Evolutionary conservation across 1,139 yeast genomes (phyloP), one percentile per base, ranked within the genome.

Genomic region (Spathaspora jeffriesii): DNA sequence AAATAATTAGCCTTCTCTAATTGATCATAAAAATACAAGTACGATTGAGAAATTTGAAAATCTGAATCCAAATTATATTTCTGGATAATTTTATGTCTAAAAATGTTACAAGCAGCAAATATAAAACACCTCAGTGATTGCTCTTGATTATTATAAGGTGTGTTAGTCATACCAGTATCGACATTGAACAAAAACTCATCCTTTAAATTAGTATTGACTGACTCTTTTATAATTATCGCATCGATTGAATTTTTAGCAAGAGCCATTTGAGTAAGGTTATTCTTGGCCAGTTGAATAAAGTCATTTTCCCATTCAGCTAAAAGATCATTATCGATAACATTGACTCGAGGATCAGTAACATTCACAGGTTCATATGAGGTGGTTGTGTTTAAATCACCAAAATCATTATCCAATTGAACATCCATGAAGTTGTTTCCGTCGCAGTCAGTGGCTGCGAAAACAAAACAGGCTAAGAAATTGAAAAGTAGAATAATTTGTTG

Each of bases 101-200:
- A 68, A 45, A 85, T 78, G 57, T 88, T 89, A 47, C 88, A 81
- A 1, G 93, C 79, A 8, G 96, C 96, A 65, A 88, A 88, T 54
- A 89, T 74, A 96, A 96, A 89, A 65, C 96, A 89, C 58, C 96
- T 72, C 36, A 96, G 96, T 14, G 89, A 81, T 32, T 79, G 64
- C 59, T 79, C 79, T 66, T 89, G 96, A 66, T 85, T 83, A 58
- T 88, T 84, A 45, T 83, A 71, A 20, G 95, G 93, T 3, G 82
- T 63, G 2, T 91, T 91, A 58, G 86, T 86, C 4, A 76, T 73
- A 34, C 80, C 80, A 28, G 88, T 81, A 45, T 78, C 78, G 47
- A 77, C 62, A 56, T 84, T 84, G 68, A 85, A 89, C 27, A 82
- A 68, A 54, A 73, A 82, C 46, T 71, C 73, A 55, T 76, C 76